Percentiles rank a stretch among this genome's conserved stretches.
These are phyloP conservation scores for Candida lessepsii DNA, from an alignment of 805 yeast species.

Conservation along the genomic window DNA sequence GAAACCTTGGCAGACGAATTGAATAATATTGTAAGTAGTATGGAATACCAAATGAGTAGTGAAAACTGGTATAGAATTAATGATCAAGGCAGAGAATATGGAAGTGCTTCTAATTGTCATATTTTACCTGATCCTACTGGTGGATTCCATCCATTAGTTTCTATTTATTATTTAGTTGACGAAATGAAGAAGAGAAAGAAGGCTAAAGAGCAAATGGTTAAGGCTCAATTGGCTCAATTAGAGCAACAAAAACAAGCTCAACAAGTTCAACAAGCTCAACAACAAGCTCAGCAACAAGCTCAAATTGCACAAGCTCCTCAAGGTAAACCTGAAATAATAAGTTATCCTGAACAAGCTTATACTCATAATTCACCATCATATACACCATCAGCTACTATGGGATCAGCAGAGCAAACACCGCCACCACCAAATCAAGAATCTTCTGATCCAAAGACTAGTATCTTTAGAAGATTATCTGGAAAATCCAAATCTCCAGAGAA, in stretches of 20 bases:
- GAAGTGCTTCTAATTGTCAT: conserved; percentile 32
- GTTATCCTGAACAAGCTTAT: conserved; percentile 42
- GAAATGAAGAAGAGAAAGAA: conserved; percentile 76
- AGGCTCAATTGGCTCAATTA: conserved; percentile 24
- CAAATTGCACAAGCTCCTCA: conserved; percentile 4
- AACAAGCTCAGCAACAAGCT: neutral
- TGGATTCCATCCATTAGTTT: conserved; percentile 84
- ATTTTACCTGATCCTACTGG: conserved; percentile 71
- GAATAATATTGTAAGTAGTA: conserved; percentile 56
- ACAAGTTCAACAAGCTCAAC: conserved; percentile 1
- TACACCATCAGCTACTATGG: conserved; percentile 4
- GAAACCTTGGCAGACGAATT: conserved; percentile 58
- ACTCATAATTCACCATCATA: conserved; percentile 18
- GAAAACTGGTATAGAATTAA: conserved; percentile 57
- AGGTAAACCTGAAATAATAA: conserved; percentile 14
- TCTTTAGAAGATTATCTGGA: conserved; percentile 35
- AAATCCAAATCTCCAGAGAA: conserved; percentile 12
- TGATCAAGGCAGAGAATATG: conserved; percentile 38
- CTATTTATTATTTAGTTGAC: conserved; percentile 80
- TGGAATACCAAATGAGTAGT: conserved; percentile 61
- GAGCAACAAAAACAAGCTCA: conserved; percentile 15
- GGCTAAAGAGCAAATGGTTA: conserved; percentile 52
- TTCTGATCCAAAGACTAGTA: conserved; percentile 33
- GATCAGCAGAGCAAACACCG: conserved; percentile 23
- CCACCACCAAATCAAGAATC: conserved; percentile 26